Conservation (phyloP, 1,284 basidiomycete species). For the Pseudozyma pruni region DNA sequence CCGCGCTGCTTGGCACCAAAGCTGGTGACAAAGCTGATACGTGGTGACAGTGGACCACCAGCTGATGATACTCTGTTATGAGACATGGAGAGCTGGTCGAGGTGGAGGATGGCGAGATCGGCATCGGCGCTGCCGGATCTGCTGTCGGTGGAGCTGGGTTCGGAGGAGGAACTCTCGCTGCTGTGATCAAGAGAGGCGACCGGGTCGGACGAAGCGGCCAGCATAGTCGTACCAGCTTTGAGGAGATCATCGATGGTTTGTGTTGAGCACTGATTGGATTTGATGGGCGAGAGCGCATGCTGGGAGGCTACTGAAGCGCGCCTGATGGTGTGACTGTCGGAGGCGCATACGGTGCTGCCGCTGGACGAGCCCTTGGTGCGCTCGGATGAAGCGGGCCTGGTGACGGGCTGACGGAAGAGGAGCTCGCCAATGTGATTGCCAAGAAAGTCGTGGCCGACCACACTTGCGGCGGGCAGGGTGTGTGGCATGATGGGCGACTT, state of each 20-base stretch:
- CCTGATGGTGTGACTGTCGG: conserved; percentile 2
- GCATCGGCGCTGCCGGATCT: conserved; percentile 21
- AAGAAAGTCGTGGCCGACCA: conserved; percentile 43
- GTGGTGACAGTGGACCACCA: conserved; percentile 7
- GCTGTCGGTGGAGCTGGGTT: conserved; percentile 28
- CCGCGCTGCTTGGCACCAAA: conserved; percentile 30
- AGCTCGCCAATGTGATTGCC: conserved; percentile 51
- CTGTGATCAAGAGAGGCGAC: conserved; percentile 15
- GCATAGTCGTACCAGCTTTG: conserved; percentile 5
- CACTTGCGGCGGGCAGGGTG: conserved; percentile 26
- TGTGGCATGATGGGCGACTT: conserved; percentile 22
- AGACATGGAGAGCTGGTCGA: conserved; percentile 15
- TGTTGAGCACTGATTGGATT: neutral
- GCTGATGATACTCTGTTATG: conserved; percentile 12
- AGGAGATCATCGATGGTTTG: conserved; percentile 8
- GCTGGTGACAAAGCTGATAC: conserved; percentile 34
- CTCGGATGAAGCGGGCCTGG: neutral
- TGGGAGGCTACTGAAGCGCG: conserved; percentile 5
- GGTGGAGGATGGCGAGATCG: conserved; percentile 11
- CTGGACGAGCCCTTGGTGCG: conserved; percentile 15
- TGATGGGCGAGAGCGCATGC: neutral
- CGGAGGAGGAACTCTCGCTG: conserved; percentile 27
- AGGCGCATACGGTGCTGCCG: conserved; percentile 13
- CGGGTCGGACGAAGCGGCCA: conserved; percentile 5
- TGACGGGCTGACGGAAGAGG: conserved; percentile 38